phyloP scores from a whole-genome alignment of 2,329 filamentous ascomycete species.

The Alternaria burnsii region DNA sequence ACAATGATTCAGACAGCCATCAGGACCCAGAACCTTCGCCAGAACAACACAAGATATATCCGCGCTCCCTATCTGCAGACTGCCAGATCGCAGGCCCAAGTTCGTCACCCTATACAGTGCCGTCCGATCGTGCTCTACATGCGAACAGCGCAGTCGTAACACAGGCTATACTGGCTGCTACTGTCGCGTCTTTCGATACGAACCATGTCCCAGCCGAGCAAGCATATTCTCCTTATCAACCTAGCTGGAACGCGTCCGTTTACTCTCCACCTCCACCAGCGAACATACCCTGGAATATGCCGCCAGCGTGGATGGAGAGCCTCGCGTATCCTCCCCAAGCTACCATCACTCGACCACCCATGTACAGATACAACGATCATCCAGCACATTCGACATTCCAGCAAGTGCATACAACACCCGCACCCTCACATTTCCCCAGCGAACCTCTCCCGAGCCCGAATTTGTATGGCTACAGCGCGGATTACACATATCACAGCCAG shows the following conservation, averaged over 20 bases:
- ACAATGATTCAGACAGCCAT: conserved; percentile 31
- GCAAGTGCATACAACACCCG: conserved; percentile 9
- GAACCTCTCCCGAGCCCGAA: conserved; percentile 19
- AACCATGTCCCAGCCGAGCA: conserved; percentile 20
- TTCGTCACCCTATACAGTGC: conserved; percentile 14
- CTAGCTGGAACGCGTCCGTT: conserved; percentile 24
- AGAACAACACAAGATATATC: conserved; percentile 23
- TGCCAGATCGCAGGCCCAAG: conserved; percentile 16
- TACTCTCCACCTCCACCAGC: conserved; percentile 27
- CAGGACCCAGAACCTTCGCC: conserved; percentile 22
- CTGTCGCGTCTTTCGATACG: conserved; percentile 20
- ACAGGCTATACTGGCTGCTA: conserved; percentile 17
- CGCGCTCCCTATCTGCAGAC: conserved; percentile 31
- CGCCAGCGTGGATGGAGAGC: conserved; percentile 27
- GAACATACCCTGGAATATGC: conserved; percentile 30
- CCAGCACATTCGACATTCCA: conserved; percentile 21
- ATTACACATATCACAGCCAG: conserved; percentile 19
- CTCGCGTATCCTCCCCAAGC: conserved; percentile 18
- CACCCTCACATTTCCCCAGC: conserved; percentile 21
- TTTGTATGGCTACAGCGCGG: conserved; percentile 21
- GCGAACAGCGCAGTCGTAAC: conserved; percentile 20
- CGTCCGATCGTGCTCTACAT: conserved; percentile 21
- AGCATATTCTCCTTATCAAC: conserved; percentile 23
- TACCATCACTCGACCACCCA: conserved; percentile 16
- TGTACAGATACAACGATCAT: conserved; percentile 24